phyloP scores from a whole-genome alignment of 257 asterid species.

The Marsdenia floribunda region DNA sequence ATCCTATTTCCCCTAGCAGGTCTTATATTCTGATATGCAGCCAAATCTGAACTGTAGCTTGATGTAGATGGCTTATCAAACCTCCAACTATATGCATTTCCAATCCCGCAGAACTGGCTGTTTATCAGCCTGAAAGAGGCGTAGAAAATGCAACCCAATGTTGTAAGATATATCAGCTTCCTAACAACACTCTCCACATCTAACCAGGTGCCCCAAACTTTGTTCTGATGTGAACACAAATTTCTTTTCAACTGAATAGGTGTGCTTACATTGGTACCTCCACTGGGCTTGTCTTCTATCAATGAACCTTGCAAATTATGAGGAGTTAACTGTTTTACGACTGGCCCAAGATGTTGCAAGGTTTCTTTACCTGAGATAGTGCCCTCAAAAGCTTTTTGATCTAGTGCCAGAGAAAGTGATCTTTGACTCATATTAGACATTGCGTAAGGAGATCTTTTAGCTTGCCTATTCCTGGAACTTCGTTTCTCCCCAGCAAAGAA shows the following conservation, averaged over 20 bases:
- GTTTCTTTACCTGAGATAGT: constrained; percentile 35
- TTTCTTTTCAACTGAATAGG: constrained; percentile 66
- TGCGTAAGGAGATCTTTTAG: constrained; percentile 49
- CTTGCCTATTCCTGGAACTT: constrained; percentile 47
- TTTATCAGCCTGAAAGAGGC: constrained; percentile 49
- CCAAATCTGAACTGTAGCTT: constrained; percentile 38
- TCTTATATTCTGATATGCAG: constrained; percentile 33
- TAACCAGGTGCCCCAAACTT: constrained; percentile 58
- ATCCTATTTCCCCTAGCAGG: constrained; percentile 38
- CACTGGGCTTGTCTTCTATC: constrained; percentile 37
- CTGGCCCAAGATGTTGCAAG: constrained; percentile 65
- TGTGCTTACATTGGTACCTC: constrained; percentile 37
- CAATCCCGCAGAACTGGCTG: constrained; percentile 43
- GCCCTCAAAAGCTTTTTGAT: constrained; percentile 49
- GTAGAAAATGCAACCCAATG: constrained; percentile 58
- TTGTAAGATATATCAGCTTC: constrained; percentile 53
- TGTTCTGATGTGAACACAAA: constrained; percentile 57
- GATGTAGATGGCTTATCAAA: constrained; percentile 31
- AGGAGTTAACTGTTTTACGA: constrained; percentile 81
- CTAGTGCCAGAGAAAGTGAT: constrained; percentile 46
- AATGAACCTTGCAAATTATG: constrained; percentile 55
- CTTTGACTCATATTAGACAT: constrained; percentile 50
- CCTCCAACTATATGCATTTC: constrained; percentile 45
- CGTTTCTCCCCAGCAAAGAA: constrained; percentile 72
- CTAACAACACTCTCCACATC: constrained; percentile 38